phyloP scores from a whole-genome alignment of 208 protist species.

The Leishmania guyanensis region DNA sequence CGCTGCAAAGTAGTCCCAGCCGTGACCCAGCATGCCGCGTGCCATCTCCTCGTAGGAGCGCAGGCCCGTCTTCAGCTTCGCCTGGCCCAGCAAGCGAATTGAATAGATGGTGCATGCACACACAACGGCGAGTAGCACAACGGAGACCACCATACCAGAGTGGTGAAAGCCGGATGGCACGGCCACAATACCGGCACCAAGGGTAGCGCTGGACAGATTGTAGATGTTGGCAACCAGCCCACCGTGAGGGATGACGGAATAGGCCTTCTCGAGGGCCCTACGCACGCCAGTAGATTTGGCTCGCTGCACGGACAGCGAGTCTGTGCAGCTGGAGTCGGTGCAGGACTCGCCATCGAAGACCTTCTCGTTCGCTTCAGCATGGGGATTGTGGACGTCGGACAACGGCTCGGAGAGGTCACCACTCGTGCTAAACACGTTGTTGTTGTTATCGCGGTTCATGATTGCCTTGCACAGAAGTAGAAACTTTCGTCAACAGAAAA shows the following conservation, averaged over 20 bases:
- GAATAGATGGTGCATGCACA: constrained; percentile 76
- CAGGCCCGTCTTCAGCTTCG: constrained; percentile 67
- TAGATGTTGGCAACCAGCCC: constrained; percentile 64
- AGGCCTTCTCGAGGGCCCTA: constrained; percentile 6
- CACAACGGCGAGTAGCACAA: constrained; percentile 52
- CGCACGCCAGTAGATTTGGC: background rate
- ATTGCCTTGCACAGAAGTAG: background rate
- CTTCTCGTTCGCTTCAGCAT: background rate
- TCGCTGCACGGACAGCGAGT: background rate
- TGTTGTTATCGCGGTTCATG: constrained; percentile 7
- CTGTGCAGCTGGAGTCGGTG: background rate
- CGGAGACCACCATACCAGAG: constrained; percentile 64
- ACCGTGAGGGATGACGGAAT: constrained; percentile 67
- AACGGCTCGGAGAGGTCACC: constrained; percentile 14
- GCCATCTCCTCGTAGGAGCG: constrained; percentile 85
- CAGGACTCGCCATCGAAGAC: background rate
- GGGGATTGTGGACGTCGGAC: constrained; percentile 7
- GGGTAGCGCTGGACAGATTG: constrained; percentile 75
- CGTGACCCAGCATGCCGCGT: constrained; percentile 53
- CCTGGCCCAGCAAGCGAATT: constrained; percentile 61
- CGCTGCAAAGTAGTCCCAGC: constrained; percentile 73
- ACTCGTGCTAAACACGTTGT: background rate
- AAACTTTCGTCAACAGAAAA: background rate
- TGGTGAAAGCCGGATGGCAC: constrained; percentile 69
- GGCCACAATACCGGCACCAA: constrained; percentile 80